Base-by-base conservation (phyloP, 1,284 basidiomycete genomes). In the Cystobasidium sp. region DNA sequence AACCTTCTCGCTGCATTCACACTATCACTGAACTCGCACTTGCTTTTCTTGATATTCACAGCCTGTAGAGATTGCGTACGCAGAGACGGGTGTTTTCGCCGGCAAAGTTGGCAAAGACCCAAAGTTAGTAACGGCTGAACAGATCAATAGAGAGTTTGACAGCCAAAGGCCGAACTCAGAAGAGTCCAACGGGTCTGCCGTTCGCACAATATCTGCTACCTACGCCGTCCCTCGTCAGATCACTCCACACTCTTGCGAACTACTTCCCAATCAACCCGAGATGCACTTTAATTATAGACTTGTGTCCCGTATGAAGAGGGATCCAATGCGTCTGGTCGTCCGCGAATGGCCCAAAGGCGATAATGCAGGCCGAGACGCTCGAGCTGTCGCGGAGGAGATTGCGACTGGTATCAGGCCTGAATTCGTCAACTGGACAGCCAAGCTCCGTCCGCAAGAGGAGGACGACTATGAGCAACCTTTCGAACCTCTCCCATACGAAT, bases 321-420 rank as follows among this genome's bases (percentile, higher is more conserved):
- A 62, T 41, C 49, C 62, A 73, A 22, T 20, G 39, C 22, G 53
- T 12, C 20, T 39, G 64, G 31, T 43, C 18, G 31, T 53, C 6
- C 41, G 64, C n/a, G 41, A 12, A 9, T 73, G 70, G 70, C 8
- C 62, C 10, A 51, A n/a, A 20, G 58, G 58, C 58, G 61, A 65
- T 6, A 64, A 73, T 51, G 70, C 70, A 16, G 70, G 70, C 1
- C 51, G 63, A 18, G 37, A 56, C 20, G 70, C 70, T 7, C 24
- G 43, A 0, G 62, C 18, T 1, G 63, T 73, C 7, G 70, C 70
- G 22, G 49, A 8, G 22, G 70, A 73, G 37, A 31, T 47, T 12
- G 56, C 41, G n/a, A 58, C 62, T 1, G 70, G 70, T 2, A 9
- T 39, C 6, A 66, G 51, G 53, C 20, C 24, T 8, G 37, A 55